These are phyloP conservation scores for Desmodesmus armatus DNA, from an alignment of 139 green algal genomes.

Conservation along the genomic window DNA sequence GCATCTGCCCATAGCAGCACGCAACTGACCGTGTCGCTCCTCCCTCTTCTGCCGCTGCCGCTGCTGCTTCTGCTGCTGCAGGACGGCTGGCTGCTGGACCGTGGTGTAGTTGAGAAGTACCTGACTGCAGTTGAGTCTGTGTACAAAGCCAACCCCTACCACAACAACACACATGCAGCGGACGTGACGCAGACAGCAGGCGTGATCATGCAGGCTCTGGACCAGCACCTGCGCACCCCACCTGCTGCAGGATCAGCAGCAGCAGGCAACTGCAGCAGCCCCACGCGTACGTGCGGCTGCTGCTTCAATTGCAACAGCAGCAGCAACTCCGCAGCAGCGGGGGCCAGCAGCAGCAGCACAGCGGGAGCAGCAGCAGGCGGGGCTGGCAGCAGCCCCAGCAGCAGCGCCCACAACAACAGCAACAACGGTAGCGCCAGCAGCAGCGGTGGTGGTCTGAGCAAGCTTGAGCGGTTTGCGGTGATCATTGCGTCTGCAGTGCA, in stretches of 20 bases:
- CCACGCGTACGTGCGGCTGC: conserved; percentile 52
- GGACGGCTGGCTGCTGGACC: conserved; percentile 69
- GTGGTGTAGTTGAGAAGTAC: conserved; percentile 59
- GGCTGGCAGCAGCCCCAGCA: neutral
- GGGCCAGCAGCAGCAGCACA: neutral
- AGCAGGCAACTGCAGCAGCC: conserved; percentile 62
- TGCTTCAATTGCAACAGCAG: neutral
- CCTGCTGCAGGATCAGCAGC: too few species aligned
- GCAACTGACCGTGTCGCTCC: neutral
- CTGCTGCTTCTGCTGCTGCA: conserved; percentile 35
- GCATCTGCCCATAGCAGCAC: neutral
- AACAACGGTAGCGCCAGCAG: neutral
- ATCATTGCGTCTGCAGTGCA: conserved; percentile 72
- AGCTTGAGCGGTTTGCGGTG: conserved; percentile 69
- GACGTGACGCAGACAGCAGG: conserved; percentile 75
- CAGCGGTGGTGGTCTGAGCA: conserved; percentile 47
- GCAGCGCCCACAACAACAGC: neutral
- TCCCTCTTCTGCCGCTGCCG: neutral
- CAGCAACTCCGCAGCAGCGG: conserved; percentile 30
- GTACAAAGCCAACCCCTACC: conserved; percentile 72
- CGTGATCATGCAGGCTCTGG: conserved; percentile 56
- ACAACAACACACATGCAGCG: conserved; percentile 76
- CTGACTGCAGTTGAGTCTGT: conserved; percentile 56
- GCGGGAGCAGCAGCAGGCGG: neutral
- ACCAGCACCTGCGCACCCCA: conserved; percentile 6